These are phyloP conservation scores for Diplodia corticola DNA, from an alignment of 2,329 filamentous ascomycete species.

Conservation along the genomic window DNA sequence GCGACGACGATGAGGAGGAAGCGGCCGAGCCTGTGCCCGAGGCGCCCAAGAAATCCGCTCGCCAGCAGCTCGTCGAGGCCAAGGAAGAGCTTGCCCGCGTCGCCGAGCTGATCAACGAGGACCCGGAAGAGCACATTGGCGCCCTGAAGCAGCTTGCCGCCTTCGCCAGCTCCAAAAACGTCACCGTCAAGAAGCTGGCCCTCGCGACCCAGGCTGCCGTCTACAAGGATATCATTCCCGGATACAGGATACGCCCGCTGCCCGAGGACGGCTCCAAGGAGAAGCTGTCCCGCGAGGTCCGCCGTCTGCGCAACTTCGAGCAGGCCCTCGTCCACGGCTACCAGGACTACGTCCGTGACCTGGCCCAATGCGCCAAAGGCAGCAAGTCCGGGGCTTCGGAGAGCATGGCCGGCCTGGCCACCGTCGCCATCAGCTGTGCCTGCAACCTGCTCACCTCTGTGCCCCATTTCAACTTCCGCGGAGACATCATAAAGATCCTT, in stretches of 20 bases:
- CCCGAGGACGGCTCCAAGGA: slow-evolving; percentile 71
- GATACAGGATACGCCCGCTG: slow-evolving; percentile 86
- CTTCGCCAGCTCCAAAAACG: slow-evolving; percentile 68
- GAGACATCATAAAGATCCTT: slow-evolving; percentile 82
- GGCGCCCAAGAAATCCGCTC: slow-evolving; percentile 67
- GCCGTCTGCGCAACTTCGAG: slow-evolving; percentile 78
- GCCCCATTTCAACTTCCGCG: slow-evolving; percentile 95
- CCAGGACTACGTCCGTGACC: slow-evolving; percentile 76
- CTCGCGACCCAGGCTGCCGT: slow-evolving; percentile 84
- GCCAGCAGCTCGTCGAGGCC: slow-evolving; percentile 78
- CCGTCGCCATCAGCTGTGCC: slow-evolving; percentile 79
- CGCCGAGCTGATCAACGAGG: slow-evolving; percentile 79
- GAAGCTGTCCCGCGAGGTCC: slow-evolving; percentile 90
- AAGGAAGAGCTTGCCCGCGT: slow-evolving; percentile 91
- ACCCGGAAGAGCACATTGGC: slow-evolving; percentile 85
- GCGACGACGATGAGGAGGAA: slow-evolving; percentile 47
- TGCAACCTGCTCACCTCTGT: slow-evolving; percentile 79
- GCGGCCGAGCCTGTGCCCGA: slow-evolving; percentile 47
- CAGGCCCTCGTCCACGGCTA: slow-evolving; percentile 84
- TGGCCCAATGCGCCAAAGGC: slow-evolving; percentile 67
- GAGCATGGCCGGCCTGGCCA: slow-evolving; percentile 55
- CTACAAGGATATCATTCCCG: slow-evolving; percentile 94
- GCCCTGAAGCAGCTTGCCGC: slow-evolving; percentile 76
- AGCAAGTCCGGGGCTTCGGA: slow-evolving; percentile 44
- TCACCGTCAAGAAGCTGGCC: slow-evolving; percentile 79